Evolutionary conservation across 176 grass and related monocot genomes (phyloP).

Genomic region (Dendrocalamus sinicus): DNA sequence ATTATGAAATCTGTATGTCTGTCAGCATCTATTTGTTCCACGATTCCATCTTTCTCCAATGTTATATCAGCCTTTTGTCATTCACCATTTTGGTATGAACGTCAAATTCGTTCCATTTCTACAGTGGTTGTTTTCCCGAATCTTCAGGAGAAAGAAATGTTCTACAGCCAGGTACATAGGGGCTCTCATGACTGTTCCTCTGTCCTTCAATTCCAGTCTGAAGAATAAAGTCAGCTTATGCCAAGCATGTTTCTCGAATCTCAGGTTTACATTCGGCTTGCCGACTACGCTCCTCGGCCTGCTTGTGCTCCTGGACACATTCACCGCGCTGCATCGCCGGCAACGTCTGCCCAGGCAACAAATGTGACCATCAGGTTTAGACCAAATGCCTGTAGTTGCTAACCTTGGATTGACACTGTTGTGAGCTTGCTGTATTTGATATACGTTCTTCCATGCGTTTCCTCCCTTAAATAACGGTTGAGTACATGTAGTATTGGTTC

Average conservation of each 20-base stretch:
- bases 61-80: not conserved
- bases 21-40: not conserved
- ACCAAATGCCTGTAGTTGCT: not conserved
- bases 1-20: not conserved
- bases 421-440: not conserved
- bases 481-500: not conserved
- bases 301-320: constrained; percentile 15
- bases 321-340: not conserved
- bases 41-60: not conserved
- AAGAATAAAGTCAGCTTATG: not conserved
- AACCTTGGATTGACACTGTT: not conserved
- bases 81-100: not conserved
- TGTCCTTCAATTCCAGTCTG: not conserved
- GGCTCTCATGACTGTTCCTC: not conserved
- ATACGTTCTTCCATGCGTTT: no score
- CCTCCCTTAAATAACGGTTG: no score
- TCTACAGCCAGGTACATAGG: constrained; percentile 6
- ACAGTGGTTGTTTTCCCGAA: constrained; percentile 23
- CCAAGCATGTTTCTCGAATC: not conserved
- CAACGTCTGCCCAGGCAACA: not conserved
- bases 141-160: not conserved
- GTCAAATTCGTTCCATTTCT: not conserved
- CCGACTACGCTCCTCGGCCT: not conserved
- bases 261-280: not conserved
- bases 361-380: not conserved